A percentile compares a stretch with the other conserved stretches of the same genome.
phyloP scores from a whole-genome alignment of 2,329 filamentous ascomycete genomes.

The Colletotrichum tanaceti region DNA sequence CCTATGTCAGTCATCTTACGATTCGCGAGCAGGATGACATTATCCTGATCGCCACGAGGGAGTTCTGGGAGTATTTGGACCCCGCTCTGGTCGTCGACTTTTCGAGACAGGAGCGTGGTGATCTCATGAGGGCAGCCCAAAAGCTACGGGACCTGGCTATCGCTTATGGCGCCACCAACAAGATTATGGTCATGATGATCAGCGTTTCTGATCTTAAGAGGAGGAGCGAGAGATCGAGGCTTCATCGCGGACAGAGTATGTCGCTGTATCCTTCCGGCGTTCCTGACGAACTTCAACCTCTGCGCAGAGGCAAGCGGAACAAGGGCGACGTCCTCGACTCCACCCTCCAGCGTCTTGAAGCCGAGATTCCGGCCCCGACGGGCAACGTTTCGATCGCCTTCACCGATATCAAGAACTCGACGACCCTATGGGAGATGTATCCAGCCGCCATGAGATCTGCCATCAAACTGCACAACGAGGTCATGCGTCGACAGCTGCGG shows the following conservation, averaged over 20 bases:
- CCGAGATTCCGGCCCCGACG: constrained; percentile 90
- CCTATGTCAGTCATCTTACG: constrained; percentile 81
- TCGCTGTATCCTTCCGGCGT: constrained; percentile 83
- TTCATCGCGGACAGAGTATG: constrained; percentile 83
- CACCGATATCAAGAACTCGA: constrained; percentile 99
- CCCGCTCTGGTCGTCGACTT: constrained; percentile 93
- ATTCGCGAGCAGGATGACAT: constrained; percentile 93
- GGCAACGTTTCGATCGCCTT: constrained; percentile 95
- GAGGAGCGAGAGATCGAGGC: constrained; percentile 77
- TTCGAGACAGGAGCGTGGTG: constrained; percentile 83
- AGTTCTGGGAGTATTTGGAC: constrained; percentile 94
- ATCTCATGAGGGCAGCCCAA: constrained; percentile 94
- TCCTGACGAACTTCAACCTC: constrained; percentile 74
- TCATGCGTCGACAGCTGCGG: constrained; percentile 92
- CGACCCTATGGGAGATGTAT: constrained; percentile 94
- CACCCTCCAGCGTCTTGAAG: constrained; percentile 84
- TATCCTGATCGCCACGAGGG: constrained; percentile 88
- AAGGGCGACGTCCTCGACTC: constrained; percentile 82
- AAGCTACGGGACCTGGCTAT: constrained; percentile 95
- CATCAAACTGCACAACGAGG: constrained; percentile 96
- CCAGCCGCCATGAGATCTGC: constrained; percentile 95
- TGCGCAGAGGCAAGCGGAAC: constrained; percentile 72
- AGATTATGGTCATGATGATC: constrained; percentile 99
- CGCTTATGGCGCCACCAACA: constrained; percentile 91
- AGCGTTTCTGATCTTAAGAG: constrained; percentile 92